Percentiles rank a stretch among this genome's conserved stretches.
Evolutionary conservation across 352 stramenopile species (phyloP).

Genomic region (Phytophthora litchii): DNA sequence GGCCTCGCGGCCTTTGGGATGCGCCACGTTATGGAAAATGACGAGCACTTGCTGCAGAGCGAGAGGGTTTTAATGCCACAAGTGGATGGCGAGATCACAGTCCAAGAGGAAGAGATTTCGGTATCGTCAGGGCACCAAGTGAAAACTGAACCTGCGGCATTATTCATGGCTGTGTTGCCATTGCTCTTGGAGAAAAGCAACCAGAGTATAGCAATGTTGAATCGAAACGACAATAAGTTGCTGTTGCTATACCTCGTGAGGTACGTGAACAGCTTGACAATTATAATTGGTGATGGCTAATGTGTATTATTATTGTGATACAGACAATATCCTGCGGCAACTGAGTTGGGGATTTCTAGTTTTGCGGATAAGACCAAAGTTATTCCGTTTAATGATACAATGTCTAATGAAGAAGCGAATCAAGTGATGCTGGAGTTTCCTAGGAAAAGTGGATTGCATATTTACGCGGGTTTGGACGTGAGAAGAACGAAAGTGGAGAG

Average conservation of each 20-base stretch:
- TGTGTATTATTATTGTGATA: constrained; percentile 2
- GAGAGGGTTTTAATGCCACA: constrained; percentile 10
- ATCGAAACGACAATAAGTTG: constrained; percentile 46
- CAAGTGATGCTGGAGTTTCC: constrained; percentile 46
- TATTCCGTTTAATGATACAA: constrained; percentile 39
- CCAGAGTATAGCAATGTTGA: constrained; percentile 60
- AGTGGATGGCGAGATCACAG: constrained; percentile 3
- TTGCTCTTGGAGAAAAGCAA: constrained; percentile 61
- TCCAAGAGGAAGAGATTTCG: not conserved
- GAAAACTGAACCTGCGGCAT: constrained; percentile 29
- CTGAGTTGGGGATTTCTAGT: constrained; percentile 52
- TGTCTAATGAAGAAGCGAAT: constrained; percentile 46
- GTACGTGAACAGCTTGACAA: constrained; percentile 6
- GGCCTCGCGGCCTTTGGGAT: constrained; percentile 7
- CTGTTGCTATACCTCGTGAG: constrained; percentile 62
- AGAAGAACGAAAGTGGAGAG: constrained; percentile 19
- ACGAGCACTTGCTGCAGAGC: constrained; percentile 8
- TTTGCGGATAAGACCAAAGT: constrained; percentile 46
- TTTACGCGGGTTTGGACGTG: constrained; percentile 65
- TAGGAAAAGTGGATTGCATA: constrained; percentile 32
- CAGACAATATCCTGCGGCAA: constrained; percentile 51
- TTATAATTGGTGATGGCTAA: not conserved
- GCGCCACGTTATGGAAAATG: constrained; percentile 4
- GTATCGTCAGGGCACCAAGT: constrained; percentile 1
- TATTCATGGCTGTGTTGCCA: constrained; percentile 60